phyloP scores from a whole-genome alignment of 305 asterid species.

The Fraxinus velutina region DNA sequence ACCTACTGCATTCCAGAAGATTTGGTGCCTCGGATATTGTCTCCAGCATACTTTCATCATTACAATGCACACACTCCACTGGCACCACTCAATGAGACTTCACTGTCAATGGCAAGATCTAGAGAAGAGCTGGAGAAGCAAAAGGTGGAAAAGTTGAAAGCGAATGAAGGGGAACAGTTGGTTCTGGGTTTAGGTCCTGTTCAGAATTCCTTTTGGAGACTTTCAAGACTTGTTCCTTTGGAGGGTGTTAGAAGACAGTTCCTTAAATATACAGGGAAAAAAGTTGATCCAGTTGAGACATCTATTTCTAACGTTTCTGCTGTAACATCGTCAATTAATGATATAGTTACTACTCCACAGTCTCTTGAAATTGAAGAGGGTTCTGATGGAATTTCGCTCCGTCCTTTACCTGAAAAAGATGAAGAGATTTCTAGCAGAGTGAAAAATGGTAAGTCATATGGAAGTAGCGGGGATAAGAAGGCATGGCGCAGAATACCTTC shows the following conservation, averaged over 20 bases:
- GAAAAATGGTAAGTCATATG: conserved; percentile 53
- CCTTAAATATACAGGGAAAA: conserved; percentile 47
- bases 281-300: conserved; percentile 45
- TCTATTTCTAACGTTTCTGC: conserved; percentile 48
- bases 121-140: conserved; percentile 51
- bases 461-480: conserved; percentile 47
- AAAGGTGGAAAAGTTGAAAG: conserved; percentile 48
- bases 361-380: conserved; percentile 95
- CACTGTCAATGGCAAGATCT: conserved; percentile 40
- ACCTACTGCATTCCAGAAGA: conserved; percentile 99
- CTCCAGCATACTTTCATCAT: conserved; percentile 99
- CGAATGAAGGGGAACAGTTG: conserved; percentile 79
- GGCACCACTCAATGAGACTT: conserved; percentile 43
- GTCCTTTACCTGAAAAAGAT: conserved; percentile 60
- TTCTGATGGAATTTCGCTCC: conserved; percentile 93
- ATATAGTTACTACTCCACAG: conserved; percentile 62
- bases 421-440: conserved; percentile 47
- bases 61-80: conserved; percentile 54
- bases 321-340: conserved; percentile 57
- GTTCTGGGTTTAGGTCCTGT: conserved; percentile 98
- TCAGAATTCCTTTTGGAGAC: conserved; percentile 93
- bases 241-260: conserved; percentile 77
- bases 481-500: conserved; percentile 79
- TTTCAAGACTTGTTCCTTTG: conserved; percentile 90
- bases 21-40: conserved; percentile 92